Evolutionary conservation across 305 asterid species (phyloP).

Genomic region (Solanum hybrid): DNA sequence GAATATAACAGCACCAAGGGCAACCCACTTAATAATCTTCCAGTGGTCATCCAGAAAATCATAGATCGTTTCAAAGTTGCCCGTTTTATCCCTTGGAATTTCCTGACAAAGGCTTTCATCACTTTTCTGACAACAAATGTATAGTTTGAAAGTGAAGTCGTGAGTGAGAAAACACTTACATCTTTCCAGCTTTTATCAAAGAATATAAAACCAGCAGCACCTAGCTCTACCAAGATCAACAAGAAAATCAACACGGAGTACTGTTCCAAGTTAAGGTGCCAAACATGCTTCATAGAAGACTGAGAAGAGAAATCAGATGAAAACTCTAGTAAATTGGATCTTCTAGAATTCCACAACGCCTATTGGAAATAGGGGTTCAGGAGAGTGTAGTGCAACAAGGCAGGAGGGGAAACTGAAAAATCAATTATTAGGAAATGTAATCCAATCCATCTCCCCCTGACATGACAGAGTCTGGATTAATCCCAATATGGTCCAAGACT

Average conservation of each 20-base stretch:
- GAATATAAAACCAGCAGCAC: constrained; percentile 79
- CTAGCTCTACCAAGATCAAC: constrained; percentile 78
- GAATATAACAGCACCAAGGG: constrained; percentile 68
- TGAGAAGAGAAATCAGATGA: neutral
- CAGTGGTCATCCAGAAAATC: constrained; percentile 64
- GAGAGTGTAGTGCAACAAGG: neutral
- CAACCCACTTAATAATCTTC: constrained; percentile 81
- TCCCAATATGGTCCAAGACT: neutral
- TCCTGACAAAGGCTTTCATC: constrained; percentile 31
- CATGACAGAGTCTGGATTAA: neutral
- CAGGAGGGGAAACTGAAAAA: neutral
- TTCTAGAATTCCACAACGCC: neutral
- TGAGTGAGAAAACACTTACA: constrained; percentile 30
- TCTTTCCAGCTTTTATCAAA: constrained; percentile 91
- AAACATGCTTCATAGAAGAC: constrained; percentile 7
- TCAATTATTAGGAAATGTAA: neutral
- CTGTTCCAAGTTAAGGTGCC: constrained; percentile 69
- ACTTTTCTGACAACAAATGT: constrained; percentile 9
- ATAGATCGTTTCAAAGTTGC: constrained; percentile 61
- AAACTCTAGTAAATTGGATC: neutral
- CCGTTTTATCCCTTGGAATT: constrained; percentile 85
- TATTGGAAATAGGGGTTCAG: neutral
- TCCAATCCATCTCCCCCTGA: neutral
- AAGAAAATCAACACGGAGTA: constrained; percentile 70
- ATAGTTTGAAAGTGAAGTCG: constrained; percentile 5